These are phyloP conservation scores for Psilocybe subaeruginosa DNA, from an alignment of 768 basidiomycete genomes.

Conservation along the genomic window DNA sequence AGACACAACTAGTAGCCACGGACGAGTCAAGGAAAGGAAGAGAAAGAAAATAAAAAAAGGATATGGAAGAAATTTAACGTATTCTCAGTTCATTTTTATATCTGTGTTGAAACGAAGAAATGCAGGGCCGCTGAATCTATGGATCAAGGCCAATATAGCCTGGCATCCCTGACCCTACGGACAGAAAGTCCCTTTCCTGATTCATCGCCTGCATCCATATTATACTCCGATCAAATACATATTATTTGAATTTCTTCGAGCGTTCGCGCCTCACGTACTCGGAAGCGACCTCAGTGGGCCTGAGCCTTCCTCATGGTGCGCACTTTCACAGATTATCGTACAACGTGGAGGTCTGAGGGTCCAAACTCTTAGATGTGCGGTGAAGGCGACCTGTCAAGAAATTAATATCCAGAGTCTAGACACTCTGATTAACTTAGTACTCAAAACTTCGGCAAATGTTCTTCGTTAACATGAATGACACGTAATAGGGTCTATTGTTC, in stretches of 20 bases:
- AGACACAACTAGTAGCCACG: neutral
- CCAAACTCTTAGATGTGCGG: no score
- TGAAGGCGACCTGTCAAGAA: no score
- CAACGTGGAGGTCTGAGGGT: no score
- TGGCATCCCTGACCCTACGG: neutral
- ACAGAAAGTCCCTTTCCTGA: neutral
- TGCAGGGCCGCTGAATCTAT: neutral
- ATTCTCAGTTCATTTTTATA: neutral
- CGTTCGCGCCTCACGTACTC: neutral
- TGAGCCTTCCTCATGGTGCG: no score
- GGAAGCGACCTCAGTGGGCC: no score
- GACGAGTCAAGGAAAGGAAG: conserved; percentile 2
- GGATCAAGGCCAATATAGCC: neutral
- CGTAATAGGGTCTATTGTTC: no score
- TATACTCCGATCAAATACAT: neutral
- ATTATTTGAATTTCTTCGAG: neutral
- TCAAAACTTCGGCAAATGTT: no score
- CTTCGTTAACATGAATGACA: no score
- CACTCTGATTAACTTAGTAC: no score
- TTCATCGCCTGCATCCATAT: neutral
- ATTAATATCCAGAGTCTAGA: no score
- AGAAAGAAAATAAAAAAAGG: neutral
- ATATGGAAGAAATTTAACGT: neutral
- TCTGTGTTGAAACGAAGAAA: neutral
- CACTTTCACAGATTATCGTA: no score